Conservation (phyloP, 768 basidiomycete species). For the Termitomyces sp. region DNA sequence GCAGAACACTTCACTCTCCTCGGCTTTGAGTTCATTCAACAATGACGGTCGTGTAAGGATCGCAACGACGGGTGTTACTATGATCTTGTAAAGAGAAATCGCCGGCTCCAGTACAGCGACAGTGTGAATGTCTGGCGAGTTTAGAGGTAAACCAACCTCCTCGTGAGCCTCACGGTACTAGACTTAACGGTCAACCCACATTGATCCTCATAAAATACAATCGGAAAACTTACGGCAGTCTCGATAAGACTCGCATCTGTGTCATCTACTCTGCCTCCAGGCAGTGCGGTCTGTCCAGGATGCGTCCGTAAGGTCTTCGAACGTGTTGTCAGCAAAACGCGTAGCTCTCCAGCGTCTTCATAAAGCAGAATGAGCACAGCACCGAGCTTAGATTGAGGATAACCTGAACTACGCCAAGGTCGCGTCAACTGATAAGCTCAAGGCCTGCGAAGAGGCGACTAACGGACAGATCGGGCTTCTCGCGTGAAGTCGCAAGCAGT, state of each 20-base stretch:
- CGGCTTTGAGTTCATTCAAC: conserved; percentile 46
- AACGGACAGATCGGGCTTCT: conserved; percentile 51
- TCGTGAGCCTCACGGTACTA: conserved; percentile 83
- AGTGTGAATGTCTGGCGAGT: conserved; percentile 50
- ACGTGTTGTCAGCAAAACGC: conserved; percentile 82
- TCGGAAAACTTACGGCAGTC: conserved; percentile 57
- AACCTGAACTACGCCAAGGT: conserved; percentile 19
- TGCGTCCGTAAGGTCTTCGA: conserved; percentile 71
- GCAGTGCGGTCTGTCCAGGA: conserved; percentile 78
- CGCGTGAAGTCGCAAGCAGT: conserved; percentile 24
- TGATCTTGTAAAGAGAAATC: conserved; percentile 56
- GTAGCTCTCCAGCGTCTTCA: conserved; percentile 58
- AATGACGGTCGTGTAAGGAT: conserved; percentile 51
- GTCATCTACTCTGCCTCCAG: conserved; percentile 75
- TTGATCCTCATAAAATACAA: background rate
- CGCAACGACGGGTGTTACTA: conserved; percentile 79
- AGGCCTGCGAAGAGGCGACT: conserved; percentile 14
- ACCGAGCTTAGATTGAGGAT: conserved; percentile 44
- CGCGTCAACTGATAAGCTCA: conserved; percentile 12
- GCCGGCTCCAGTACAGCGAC: conserved; percentile 62
- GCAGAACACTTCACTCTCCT: conserved; percentile 62
- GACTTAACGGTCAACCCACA: background rate
- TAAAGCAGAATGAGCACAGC: conserved; percentile 80
- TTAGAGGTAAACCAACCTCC: conserved; percentile 68
- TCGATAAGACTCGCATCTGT: conserved; percentile 53